These are phyloP conservation scores for Cordyceps tenuipes DNA, from an alignment of 2,329 filamentous ascomycete genomes.

Conservation along the genomic window DNA sequence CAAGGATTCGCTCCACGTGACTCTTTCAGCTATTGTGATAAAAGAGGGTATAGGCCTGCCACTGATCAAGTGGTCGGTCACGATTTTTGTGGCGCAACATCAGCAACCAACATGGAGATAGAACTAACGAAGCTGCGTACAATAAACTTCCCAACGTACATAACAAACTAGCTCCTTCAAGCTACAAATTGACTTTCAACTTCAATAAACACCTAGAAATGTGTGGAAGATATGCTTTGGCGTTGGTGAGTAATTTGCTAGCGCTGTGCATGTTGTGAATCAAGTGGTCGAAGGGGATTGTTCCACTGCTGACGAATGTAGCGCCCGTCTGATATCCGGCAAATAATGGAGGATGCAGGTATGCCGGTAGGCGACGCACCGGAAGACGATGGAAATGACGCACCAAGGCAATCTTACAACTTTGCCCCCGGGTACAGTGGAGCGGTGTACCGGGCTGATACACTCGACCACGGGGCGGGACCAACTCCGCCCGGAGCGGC, in stretches of 20 bases:
- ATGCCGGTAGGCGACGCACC: slow-evolving; percentile 67
- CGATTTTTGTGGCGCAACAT: no score
- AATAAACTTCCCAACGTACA: neutral
- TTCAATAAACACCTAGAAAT: slow-evolving; percentile 30
- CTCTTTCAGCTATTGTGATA: no score
- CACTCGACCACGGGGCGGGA: slow-evolving; percentile 51
- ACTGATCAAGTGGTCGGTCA: no score
- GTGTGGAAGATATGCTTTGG: slow-evolving; percentile 61
- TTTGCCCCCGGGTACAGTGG: slow-evolving; percentile 85
- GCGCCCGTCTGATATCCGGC: slow-evolving; percentile 69
- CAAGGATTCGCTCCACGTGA: no score
- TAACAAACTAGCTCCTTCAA: neutral
- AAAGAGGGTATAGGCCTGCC: no score
- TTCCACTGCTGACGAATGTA: slow-evolving; percentile 25
- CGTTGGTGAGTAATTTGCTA: slow-evolving; percentile 32
- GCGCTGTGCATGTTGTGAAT: neutral
- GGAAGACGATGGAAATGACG: slow-evolving; percentile 54
- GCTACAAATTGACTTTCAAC: neutral
- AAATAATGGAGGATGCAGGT: slow-evolving; percentile 62
- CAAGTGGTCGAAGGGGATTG: neutral
- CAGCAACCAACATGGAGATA: neutral
- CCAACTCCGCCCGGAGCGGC: slow-evolving; percentile 20
- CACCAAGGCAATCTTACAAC: slow-evolving; percentile 73
- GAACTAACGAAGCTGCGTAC: neutral
- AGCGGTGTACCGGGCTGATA: slow-evolving; percentile 74